phyloP scores from a whole-genome alignment of 2,329 filamentous ascomycete species.

The Penicillium sp. region DNA sequence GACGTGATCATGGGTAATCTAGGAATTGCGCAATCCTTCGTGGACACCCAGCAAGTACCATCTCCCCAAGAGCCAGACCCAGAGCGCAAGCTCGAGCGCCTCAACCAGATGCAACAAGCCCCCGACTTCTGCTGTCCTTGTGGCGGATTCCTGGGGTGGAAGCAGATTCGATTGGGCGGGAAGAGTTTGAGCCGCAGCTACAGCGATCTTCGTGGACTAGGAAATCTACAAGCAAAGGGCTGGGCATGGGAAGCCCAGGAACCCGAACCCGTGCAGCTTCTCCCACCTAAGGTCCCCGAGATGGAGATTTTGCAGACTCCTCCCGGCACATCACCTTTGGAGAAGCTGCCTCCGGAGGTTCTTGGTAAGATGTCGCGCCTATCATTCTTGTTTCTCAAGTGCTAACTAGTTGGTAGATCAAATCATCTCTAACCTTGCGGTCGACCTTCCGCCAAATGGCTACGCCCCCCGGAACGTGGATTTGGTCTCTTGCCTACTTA shows the following conservation, averaged over 20 bases:
- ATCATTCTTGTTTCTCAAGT: neutral
- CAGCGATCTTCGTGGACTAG: constrained; percentile 40
- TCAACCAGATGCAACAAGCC: constrained; percentile 34
- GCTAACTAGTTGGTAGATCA: constrained; percentile 50
- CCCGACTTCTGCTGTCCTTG: constrained; percentile 49
- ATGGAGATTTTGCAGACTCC: constrained; percentile 24
- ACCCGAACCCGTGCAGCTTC: constrained; percentile 21
- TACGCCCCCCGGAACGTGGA: constrained; percentile 74
- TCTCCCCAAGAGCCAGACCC: constrained; percentile 23
- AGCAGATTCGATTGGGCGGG: constrained; percentile 45
- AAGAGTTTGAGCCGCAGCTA: constrained; percentile 46
- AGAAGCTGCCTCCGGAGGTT: constrained; percentile 68
- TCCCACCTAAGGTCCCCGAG: constrained; percentile 14
- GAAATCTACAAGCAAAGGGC: constrained; percentile 36
- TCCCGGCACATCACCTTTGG: constrained; percentile 53
- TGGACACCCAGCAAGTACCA: constrained; percentile 38
- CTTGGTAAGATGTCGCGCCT: constrained; percentile 55
- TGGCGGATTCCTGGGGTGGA: constrained; percentile 46
- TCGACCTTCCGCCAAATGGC: constrained; percentile 73
- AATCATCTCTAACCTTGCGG: constrained; percentile 71
- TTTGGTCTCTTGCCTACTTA: constrained; percentile 70
- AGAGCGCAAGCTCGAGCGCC: constrained; percentile 17
- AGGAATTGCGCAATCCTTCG: constrained; percentile 47
- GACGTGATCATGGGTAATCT: constrained; percentile 4
- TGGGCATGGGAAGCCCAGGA: constrained; percentile 44